Evolutionary conservation across 352 stramenopile genomes (phyloP).

Genomic region (Phytophthora constricta): DNA sequence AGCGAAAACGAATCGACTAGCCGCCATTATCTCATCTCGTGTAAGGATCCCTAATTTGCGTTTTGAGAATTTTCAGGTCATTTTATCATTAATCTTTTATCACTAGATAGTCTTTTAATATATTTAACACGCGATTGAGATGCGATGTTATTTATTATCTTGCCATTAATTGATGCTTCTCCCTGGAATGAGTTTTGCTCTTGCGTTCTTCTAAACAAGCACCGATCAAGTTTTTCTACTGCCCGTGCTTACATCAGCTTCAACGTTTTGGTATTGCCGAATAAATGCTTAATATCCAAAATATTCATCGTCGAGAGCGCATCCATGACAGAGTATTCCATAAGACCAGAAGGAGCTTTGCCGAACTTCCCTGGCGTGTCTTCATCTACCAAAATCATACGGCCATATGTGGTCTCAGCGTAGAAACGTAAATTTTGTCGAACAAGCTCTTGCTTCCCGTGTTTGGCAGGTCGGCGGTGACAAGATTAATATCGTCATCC

Average conservation of each 20-base stretch:
- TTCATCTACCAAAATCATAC: slow-evolving; percentile 50
- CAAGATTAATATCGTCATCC: slow-evolving; percentile 6
- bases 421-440: slow-evolving; percentile 45
- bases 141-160: not conserved
- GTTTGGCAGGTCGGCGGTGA: slow-evolving; percentile 9
- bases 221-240: not conserved
- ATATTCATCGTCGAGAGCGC: slow-evolving; percentile 58
- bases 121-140: slow-evolving; percentile 51
- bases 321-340: slow-evolving; percentile 47
- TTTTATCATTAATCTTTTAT: slow-evolving; percentile 10
- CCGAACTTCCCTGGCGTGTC: slow-evolving; percentile 33
- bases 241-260: slow-evolving; percentile 36
- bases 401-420: slow-evolving; percentile 40
- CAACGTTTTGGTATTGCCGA: slow-evolving; percentile 57
- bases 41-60: too few relatives aligned
- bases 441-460: slow-evolving; percentile 53
- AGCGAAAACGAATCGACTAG: slow-evolving; percentile 69
- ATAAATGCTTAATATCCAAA: slow-evolving; percentile 59
- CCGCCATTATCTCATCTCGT: not conserved
- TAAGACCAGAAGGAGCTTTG: slow-evolving; percentile 37
- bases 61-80: slow-evolving; percentile 12
- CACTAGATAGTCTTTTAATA: slow-evolving; percentile 34
- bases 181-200: too few relatives aligned
- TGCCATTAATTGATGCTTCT: not conserved
- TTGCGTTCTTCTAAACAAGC: too few relatives aligned